Evolutionary conservation across 108 stramenopile species (phyloP), one percentile per base, ranked within the genome.

Genomic region (Nitzschia putrida): DNA sequence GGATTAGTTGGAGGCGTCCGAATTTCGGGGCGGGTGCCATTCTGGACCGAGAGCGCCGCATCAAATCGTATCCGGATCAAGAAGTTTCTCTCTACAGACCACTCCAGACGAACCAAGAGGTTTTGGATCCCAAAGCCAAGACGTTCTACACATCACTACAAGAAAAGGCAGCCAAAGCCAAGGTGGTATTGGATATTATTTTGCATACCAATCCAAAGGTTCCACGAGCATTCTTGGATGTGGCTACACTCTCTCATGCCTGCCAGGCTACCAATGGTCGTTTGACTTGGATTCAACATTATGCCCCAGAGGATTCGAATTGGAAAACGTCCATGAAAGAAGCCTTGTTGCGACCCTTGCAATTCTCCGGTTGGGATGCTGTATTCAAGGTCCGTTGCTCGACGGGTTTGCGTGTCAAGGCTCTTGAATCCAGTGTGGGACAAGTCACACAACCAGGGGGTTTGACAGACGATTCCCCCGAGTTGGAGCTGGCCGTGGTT

Each of bases 381-480:
- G 78, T 94, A 38, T 86, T 94, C 61, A 94, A 94, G 56, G 78
- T 90, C 22, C 85, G 93, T 45, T 88, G 87, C 49, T 90, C 88
- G 16, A 53, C 57, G 12, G 93, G 93, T 9, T 47, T 94, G 13
- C 84, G 79, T 78, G 79, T 94, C 38, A 55, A 68, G 41, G 0
- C 21, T 1, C 8, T 68, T 9, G 20, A 53, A 14, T 20, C 67
- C 7, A 21, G 25, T 24, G 66, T 66, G 16, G 66, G 66, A n/a
- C 52, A 18, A 23, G 1, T 66, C 8, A 34, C 39, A 2, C 22
- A 45, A 14, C 0, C 37, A 8, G 47, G 24, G 0, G n/a, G n/a
- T 16, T 47, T 71, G 38, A 60, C 69, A 8, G 57, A 59, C 37
- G 53, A 55, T n/a, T 68, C 67, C 1, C 67, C 67, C 16, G 93